Evolutionary conservation across 139 green algal species (phyloP), one percentile per base, ranked within the genome.

Genomic region (Tetradesmus obliquus): DNA sequence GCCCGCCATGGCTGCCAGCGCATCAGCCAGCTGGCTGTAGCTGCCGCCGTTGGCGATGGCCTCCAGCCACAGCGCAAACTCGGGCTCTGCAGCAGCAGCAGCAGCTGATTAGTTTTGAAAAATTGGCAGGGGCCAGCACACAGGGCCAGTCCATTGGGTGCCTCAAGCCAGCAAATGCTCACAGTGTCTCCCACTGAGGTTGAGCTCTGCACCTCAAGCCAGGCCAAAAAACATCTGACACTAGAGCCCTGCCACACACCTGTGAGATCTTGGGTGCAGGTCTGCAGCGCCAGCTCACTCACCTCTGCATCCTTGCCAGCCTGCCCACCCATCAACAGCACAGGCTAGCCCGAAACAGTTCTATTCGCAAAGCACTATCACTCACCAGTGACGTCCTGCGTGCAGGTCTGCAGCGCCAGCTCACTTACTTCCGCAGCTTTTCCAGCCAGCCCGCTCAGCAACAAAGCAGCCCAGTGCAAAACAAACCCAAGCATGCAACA

Each of bases 41-140:
- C 13, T 89, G 80, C 82, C 92, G 76, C 92, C 90, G 1, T 80
- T 79, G 3, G 94, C 92, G 55, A 93, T 89, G 3, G 83, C 96
- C 89, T 97, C 92, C 72, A 99, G 84, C 84, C 97, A 90, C 74
- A 94, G 90, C 3, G 91, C 94, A 90, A 94, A 98, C 91, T 98
- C 97, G 5, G 93, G 88, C 88, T 98, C 96, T 4, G 92, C 84
- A 91, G 10, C 45, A 80, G 2, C 24, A 32, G 62, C 24, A 51
- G 55, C 10, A 19, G 32, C 32, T 45, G 32, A 13, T n/a, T 19
- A 54, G 58, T 24, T 22, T 20, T 22, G 79, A 9, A 54, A 32
- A 81, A 79, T 17, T 20, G 58, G 5, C 58, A 82, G 5, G 20
- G 6, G 8, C 55, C n/a, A 66, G 58, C 32, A 20, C 20, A 45